phyloP scores from a whole-genome alignment of 352 stramenopile genomes.

The Phytophthora gonapodyides region DNA sequence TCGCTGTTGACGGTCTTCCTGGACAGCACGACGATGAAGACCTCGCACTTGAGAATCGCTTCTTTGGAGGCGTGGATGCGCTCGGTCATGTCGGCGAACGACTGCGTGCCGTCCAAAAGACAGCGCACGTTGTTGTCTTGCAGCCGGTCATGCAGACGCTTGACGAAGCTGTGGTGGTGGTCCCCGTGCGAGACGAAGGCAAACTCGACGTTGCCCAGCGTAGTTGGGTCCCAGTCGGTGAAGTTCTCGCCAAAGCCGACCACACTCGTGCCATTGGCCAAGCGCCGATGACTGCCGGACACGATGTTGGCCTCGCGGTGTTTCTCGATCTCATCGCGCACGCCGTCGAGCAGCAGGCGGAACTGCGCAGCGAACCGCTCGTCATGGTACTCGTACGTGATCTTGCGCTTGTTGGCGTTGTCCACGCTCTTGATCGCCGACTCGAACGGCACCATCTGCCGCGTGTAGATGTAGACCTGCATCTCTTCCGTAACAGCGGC shows the following conservation, averaged over 20 bases:
- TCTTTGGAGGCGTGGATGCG: constrained; percentile 76
- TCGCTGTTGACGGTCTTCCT: constrained; percentile 65
- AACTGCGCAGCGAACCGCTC: constrained; percentile 59
- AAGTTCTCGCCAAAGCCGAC: constrained; percentile 40
- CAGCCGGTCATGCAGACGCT: constrained; percentile 63
- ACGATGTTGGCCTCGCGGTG: constrained; percentile 59
- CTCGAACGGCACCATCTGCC: constrained; percentile 85
- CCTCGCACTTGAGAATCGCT: constrained; percentile 76
- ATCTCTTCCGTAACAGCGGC: constrained; percentile 68
- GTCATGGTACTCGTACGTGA: constrained; percentile 75
- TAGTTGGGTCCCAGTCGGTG: constrained; percentile 41
- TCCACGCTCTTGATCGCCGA: constrained; percentile 63
- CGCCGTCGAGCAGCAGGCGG: constrained; percentile 66
- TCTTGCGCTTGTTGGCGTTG: constrained; percentile 54
- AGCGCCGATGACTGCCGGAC: constrained; percentile 34
- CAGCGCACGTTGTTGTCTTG: constrained; percentile 56
- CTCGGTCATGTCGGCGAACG: constrained; percentile 56
- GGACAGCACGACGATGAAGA: constrained; percentile 77
- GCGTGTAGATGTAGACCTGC: constrained; percentile 86
- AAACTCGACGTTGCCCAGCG: constrained; percentile 49
- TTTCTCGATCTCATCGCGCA: constrained; percentile 79
- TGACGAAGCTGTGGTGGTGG: constrained; percentile 64
- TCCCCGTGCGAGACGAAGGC: constrained; percentile 79
- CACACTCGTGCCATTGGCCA: constrained; percentile 34
- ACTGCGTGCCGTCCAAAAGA: constrained; percentile 55